These are phyloP conservation scores for Sclerotinia borealis DNA, from an alignment of 2,329 filamentous ascomycete species.

Conservation along the genomic window DNA sequence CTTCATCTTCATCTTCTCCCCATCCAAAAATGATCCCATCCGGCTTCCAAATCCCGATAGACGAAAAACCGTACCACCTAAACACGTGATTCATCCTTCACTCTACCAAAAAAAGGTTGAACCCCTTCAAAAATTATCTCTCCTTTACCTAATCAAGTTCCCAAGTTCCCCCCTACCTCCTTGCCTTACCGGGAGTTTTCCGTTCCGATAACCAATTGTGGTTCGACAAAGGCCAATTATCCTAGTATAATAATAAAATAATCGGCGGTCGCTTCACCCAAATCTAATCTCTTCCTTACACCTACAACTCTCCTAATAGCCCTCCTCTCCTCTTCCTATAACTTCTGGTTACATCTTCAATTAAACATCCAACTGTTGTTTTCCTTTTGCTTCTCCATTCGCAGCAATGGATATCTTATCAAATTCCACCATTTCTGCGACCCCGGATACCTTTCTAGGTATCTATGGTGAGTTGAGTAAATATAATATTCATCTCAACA, in stretches of 20 bases:
- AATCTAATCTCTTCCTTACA: neutral
- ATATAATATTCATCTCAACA: constrained; percentile 74
- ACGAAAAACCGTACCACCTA: neutral
- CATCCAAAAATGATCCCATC: neutral
- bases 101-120: neutral
- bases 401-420: constrained; percentile 17
- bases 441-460: constrained; percentile 41
- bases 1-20: neutral
- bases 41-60: neutral
- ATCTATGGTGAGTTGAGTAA: constrained; percentile 60
- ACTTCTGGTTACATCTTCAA: neutral
- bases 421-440: constrained; percentile 27
- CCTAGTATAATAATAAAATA: neutral
- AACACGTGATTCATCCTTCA: neutral
- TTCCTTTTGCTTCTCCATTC: constrained; percentile 13
- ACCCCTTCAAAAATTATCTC: neutral
- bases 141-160: neutral
- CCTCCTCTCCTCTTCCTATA: neutral
- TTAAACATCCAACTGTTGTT: neutral
- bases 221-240: constrained; percentile 13
- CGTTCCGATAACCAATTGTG: constrained; percentile 11
- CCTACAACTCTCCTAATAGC: constrained; percentile 5
- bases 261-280: neutral
- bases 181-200: neutral
- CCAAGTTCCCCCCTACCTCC: neutral